Percentiles rank a stretch among this genome's conserved stretches.
Evolutionary conservation across 495 filamentous ascomycete genomes (phyloP).

Genomic region (Elasticomyces elasticus): DNA sequence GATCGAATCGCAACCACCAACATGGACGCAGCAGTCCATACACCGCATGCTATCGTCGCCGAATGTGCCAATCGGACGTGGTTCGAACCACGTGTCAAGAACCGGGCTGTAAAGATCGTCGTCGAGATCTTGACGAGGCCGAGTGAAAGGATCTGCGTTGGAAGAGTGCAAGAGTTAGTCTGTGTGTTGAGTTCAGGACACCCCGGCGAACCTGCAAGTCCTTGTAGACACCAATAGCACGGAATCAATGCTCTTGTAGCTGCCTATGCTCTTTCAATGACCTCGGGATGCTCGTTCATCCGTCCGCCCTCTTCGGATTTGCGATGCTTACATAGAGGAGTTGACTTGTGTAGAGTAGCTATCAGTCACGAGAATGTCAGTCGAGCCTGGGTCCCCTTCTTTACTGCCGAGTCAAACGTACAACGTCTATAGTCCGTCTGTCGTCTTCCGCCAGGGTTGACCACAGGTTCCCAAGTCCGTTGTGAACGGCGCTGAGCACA

Average conservation of each 20-base stretch:
- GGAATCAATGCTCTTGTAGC: too few relatives aligned
- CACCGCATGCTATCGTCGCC: neutral
- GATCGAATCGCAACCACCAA: neutral
- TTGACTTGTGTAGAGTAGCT: neutral
- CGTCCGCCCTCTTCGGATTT: too few relatives aligned
- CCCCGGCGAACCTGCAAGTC: too few relatives aligned
- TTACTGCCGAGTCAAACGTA: neutral
- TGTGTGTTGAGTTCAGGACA: too few relatives aligned
- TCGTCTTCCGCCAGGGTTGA: neutral
- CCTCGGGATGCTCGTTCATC: too few relatives aligned
- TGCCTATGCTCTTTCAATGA: too few relatives aligned
- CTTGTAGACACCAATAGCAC: too few relatives aligned
- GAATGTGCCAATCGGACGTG: neutral
- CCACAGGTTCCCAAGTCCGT: neutral
- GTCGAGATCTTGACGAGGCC: neutral
- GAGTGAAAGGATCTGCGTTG: neutral
- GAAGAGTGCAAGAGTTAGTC: too few relatives aligned
- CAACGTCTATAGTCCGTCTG: neutral
- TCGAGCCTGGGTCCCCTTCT: neutral
- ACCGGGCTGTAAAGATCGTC: neutral
- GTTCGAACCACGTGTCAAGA: neutral
- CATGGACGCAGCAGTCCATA: neutral
- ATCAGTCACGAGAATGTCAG: neutral
- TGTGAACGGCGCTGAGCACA: neutral
- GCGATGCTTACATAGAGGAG: slow-evolving; percentile 1